Conservation (phyloP, 2,329 filamentous ascomycete genomes). For the Metarhizium guizhouense region DNA sequence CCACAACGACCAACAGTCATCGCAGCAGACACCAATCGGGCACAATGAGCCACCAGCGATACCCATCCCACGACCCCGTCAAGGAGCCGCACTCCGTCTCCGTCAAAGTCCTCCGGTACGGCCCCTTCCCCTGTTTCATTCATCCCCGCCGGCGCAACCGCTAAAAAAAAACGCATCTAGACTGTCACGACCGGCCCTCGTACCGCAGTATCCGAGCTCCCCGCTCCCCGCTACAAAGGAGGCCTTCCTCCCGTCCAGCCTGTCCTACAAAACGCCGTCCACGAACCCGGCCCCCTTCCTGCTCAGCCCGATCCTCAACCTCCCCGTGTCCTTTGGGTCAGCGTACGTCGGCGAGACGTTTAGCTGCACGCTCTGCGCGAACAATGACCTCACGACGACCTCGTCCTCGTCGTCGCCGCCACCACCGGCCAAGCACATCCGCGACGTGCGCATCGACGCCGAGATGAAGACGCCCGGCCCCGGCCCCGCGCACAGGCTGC, state of each 20-base stretch:
- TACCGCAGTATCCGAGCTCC: conserved; percentile 58
- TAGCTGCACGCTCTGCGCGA: conserved; percentile 89
- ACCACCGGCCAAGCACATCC: conserved; percentile 42
- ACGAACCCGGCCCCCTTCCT: conserved; percentile 48
- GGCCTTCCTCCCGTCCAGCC: conserved; percentile 52
- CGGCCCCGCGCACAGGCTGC: conserved; percentile 51
- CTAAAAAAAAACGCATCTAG: conserved; percentile 31
- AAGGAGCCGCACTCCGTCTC: conserved; percentile 75
- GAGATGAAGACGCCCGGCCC: conserved; percentile 87
- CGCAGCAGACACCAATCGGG: background rate
- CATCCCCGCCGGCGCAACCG: background rate
- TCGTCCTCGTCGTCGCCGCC: background rate
- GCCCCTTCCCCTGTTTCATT: background rate
- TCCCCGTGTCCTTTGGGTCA: conserved; percentile 85
- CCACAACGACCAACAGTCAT: background rate
- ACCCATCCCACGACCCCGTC: conserved; percentile 45
- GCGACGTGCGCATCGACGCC: conserved; percentile 72
- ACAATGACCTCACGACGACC: conserved; percentile 55
- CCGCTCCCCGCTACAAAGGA: conserved; percentile 28
- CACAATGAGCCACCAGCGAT: conserved; percentile 49
- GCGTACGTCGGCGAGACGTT: conserved; percentile 96
- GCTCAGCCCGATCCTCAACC: conserved; percentile 60
- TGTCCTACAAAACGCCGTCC: conserved; percentile 52
- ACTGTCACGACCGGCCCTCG: conserved; percentile 72
- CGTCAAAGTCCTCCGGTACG: conserved; percentile 63